These are phyloP conservation scores for Luvunga scandens DNA, from an alignment of 345 rosid genomes.

Conservation along the genomic window DNA sequence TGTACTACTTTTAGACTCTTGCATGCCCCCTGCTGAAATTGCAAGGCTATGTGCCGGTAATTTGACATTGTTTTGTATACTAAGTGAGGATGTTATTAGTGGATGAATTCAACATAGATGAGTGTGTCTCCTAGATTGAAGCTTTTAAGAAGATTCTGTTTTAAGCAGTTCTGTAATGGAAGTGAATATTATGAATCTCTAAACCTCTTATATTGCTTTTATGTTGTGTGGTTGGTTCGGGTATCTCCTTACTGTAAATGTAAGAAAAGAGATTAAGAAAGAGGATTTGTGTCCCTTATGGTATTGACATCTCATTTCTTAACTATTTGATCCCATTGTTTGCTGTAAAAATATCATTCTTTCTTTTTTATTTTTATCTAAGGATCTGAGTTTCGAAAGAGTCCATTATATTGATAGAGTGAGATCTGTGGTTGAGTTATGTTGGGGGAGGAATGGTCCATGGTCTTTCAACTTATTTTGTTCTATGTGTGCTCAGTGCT, in stretches of 20 bases:
- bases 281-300: not conserved
- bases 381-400: not conserved
- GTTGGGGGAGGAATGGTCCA: not conserved
- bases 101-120: not conserved
- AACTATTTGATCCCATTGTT: not conserved
- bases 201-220: not conserved
- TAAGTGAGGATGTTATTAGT: not conserved
- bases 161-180: not conserved
- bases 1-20: not conserved
- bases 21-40: not conserved
- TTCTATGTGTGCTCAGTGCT: not conserved
- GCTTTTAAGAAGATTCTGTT: not conserved
- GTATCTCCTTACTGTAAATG: not conserved
- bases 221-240: constrained; percentile 5
- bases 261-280: constrained; percentile 1
- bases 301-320: not conserved
- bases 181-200: not conserved
- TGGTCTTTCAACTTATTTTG: not conserved
- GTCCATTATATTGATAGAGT: not conserved
- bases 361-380: not conserved
- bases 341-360: not conserved
- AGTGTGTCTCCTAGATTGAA: not conserved
- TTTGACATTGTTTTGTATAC: not conserved
- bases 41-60: not conserved
- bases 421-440: not conserved